Evolutionary conservation across 176 grass and related monocot species (phyloP).

Genomic region (Ensete glaucum): DNA sequence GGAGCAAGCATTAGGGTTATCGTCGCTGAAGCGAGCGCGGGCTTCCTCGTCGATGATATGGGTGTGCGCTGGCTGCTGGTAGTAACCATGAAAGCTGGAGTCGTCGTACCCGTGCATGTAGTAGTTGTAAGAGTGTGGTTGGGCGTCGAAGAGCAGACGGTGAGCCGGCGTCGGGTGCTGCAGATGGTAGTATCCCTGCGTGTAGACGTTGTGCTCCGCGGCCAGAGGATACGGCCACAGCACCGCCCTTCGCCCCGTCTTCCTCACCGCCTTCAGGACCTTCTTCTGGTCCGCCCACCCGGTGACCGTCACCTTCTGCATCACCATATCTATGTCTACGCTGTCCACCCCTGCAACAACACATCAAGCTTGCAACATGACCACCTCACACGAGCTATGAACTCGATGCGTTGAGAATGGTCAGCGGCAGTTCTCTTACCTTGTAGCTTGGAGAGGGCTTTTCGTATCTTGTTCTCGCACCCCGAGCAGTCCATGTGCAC

Average conservation of each 20-base stretch:
- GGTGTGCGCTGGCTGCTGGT: neutral
- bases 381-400: neutral
- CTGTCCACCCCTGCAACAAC: conserved; percentile 38
- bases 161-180: conserved; percentile 6
- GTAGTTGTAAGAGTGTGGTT: conserved; percentile 65
- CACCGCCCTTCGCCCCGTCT: conserved; percentile 38
- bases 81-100: conserved; percentile 35
- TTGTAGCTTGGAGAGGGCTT: conserved; percentile 36
- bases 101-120: conserved; percentile 51
- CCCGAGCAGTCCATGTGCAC: conserved; percentile 66
- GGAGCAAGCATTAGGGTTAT: conserved; percentile 55
- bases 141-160: neutral
- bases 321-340: conserved; percentile 45
- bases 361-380: neutral
- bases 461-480: conserved; percentile 66
- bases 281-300: conserved; percentile 59
- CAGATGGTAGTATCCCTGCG: conserved; percentile 24
- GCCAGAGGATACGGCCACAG: conserved; percentile 30
- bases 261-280: conserved; percentile 45
- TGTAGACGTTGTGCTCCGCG: conserved; percentile 1
- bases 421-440: conserved; percentile 14
- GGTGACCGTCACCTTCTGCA: conserved; percentile 52
- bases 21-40: conserved; percentile 51
- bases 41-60: conserved; percentile 21
- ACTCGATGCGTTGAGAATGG: neutral